These are phyloP conservation scores for Akebia trifoliata DNA, from an alignment of 164 flowering plant species.

Conservation along the genomic window DNA sequence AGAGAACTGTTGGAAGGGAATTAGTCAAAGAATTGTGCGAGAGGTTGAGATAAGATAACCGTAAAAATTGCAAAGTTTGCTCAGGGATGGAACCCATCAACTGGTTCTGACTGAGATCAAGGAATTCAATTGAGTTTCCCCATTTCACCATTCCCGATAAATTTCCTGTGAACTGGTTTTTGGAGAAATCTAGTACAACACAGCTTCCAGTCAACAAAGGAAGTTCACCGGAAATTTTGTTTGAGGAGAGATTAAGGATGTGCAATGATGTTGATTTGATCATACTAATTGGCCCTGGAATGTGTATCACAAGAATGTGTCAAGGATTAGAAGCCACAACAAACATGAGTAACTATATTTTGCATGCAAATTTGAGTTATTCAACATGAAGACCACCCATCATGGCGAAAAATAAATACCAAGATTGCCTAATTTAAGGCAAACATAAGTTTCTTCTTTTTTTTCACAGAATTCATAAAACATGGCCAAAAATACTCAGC, in stretches of 20 bases:
- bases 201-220: conserved; percentile 79
- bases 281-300: conserved; percentile 69
- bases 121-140: conserved; percentile 66
- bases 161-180: conserved; percentile 71
- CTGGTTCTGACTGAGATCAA: conserved; percentile 85
- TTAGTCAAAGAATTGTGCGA: conserved; percentile 61
- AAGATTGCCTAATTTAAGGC: too few relatives aligned
- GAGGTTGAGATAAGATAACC: conserved; percentile 69
- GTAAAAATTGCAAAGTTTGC: conserved; percentile 65
- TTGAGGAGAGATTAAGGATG: conserved; percentile 74
- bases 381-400: too few relatives aligned
- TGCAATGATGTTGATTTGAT: conserved; percentile 70
- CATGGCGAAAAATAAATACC: too few relatives aligned
- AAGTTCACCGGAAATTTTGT: conserved; percentile 75
- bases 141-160: conserved; percentile 60
- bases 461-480: too few relatives aligned
- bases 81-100: conserved; percentile 72
- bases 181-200: conserved; percentile 69
- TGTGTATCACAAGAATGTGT: conserved; percentile 6
- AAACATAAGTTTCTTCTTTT: too few relatives aligned
- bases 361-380: too few relatives aligned
- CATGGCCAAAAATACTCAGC: too few relatives aligned
- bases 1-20: conserved; percentile 50
- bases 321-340: background rate
- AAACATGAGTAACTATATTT: background rate